Conservation (phyloP, 2,329 filamentous ascomycete genomes). For the Talaromyces albobiverticillius region DNA sequence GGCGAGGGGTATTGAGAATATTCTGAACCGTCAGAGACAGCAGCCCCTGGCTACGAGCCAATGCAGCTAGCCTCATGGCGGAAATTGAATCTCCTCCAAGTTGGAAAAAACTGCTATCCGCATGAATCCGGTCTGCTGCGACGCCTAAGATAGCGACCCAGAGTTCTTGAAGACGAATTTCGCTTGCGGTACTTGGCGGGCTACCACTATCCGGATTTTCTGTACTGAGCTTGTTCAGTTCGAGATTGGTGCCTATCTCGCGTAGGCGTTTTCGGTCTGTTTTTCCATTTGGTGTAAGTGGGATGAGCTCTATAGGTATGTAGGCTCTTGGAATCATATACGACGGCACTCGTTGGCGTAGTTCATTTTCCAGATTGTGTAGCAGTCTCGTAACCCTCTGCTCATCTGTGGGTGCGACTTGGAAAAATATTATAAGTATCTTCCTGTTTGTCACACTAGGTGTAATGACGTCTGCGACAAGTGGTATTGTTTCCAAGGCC, state of each 20-base stretch:
- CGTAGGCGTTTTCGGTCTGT: slow-evolving; percentile 4
- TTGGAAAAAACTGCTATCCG: not conserved
- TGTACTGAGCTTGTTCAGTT: not conserved
- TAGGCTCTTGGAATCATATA: slow-evolving; percentile 24
- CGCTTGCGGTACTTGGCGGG: not conserved
- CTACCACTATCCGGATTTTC: slow-evolving; percentile 7
- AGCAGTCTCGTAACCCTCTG: not conserved
- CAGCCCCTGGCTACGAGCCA: not conserved
- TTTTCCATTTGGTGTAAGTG: slow-evolving; percentile 5
- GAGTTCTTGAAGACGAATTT: slow-evolving; percentile 2
- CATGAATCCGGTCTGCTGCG: not conserved
- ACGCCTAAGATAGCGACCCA: not conserved
- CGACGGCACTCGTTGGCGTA: slow-evolving; percentile 12
- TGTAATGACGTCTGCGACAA: not conserved
- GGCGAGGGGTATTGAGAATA: not conserved
- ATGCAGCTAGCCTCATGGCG: slow-evolving; percentile 1
- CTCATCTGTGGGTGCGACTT: not conserved
- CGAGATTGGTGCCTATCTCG: not conserved
- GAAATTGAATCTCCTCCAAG: slow-evolving; percentile 8
- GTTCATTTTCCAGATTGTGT: not conserved
- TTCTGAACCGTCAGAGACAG: not conserved
- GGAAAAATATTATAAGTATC: not conserved
- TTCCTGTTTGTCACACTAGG: not conserved
- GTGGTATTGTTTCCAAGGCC: slow-evolving; percentile 13
- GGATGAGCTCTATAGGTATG: not conserved